Conservation (phyloP, 148 eudicot genomes). For the Mesembryanthemum crystallinum region DNA sequence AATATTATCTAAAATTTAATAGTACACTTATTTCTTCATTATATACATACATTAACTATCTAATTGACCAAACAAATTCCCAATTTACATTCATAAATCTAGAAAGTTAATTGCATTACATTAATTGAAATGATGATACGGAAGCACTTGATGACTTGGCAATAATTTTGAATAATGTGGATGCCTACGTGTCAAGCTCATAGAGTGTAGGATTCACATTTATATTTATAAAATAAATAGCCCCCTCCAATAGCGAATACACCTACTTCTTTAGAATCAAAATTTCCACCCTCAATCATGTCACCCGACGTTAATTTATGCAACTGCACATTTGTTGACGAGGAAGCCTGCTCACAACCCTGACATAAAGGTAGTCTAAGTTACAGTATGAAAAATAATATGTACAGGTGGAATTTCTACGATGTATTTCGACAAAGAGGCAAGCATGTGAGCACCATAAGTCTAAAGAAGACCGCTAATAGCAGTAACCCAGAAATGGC, state of each 20-base stretch:
- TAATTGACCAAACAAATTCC: too few relatives aligned
- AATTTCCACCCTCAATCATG: not conserved
- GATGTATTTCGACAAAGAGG: not conserved
- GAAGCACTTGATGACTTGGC: too few relatives aligned
- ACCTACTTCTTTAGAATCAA: slow-evolving; percentile 15
- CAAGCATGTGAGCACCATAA: not conserved
- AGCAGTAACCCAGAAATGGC: not conserved
- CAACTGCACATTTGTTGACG: not conserved
- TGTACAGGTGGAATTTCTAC: not conserved
- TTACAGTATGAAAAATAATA: not conserved
- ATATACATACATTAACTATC: too few relatives aligned
- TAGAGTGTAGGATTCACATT: too few relatives aligned
- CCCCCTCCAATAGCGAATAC: not conserved
- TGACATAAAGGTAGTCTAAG: not conserved
- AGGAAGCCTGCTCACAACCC: slow-evolving; percentile 7
- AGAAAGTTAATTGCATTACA: too few relatives aligned
- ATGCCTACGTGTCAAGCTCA: too few relatives aligned
- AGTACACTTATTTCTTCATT: too few relatives aligned
- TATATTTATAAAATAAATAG: too few relatives aligned
- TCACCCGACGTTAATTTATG: not conserved
- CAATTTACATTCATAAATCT: too few relatives aligned
- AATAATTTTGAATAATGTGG: too few relatives aligned
- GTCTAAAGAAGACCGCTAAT: not conserved
- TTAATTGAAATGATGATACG: too few relatives aligned
- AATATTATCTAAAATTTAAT: too few relatives aligned